Percentiles rank a stretch among this genome's conserved stretches.
Conservation (phyloP, 1,139 yeast genomes). For the Candida glucosophila region DNA sequence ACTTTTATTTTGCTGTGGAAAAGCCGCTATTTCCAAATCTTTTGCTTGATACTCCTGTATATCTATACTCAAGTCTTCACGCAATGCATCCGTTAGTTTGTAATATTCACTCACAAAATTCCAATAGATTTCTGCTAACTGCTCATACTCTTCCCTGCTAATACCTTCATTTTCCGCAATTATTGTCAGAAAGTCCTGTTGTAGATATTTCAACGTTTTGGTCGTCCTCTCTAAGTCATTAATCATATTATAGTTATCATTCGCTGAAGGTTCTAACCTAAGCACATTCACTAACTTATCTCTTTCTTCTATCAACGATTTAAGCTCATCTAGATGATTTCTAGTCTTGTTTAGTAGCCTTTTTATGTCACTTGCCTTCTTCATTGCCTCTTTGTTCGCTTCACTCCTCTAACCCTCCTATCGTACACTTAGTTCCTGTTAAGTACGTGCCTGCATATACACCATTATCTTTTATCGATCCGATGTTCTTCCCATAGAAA, state of each 20-base stretch:
- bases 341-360: conserved; percentile 9
- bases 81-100: conserved; percentile 12
- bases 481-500: too few relatives aligned
- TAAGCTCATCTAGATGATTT: conserved; percentile 25
- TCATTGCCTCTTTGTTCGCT: too few relatives aligned
- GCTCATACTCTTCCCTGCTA: conserved; percentile 5
- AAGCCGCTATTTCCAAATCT: conserved; percentile 4
- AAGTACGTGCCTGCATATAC: too few relatives aligned
- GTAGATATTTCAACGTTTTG: conserved; percentile 20
- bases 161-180: conserved; percentile 4
- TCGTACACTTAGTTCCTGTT: too few relatives aligned
- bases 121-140: conserved; percentile 9
- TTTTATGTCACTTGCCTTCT: too few relatives aligned
- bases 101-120: conserved; percentile 14
- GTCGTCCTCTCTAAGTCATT: conserved; percentile 29
- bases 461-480: too few relatives aligned
- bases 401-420: too few relatives aligned
- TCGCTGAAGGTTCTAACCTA: conserved; percentile 40
- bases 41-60: conserved; percentile 27
- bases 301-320: conserved; percentile 42
- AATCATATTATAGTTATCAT: conserved; percentile 47
- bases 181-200: conserved; percentile 23
- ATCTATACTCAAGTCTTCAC: conserved; percentile 22
- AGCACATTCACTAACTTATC: conserved; percentile 32
- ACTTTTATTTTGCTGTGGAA: conserved; percentile 21